Evolutionary conservation across 176 grass and related monocot species (phyloP), one percentile per base, ranked within the genome.

Genomic region (Tuctoria greenei): DNA sequence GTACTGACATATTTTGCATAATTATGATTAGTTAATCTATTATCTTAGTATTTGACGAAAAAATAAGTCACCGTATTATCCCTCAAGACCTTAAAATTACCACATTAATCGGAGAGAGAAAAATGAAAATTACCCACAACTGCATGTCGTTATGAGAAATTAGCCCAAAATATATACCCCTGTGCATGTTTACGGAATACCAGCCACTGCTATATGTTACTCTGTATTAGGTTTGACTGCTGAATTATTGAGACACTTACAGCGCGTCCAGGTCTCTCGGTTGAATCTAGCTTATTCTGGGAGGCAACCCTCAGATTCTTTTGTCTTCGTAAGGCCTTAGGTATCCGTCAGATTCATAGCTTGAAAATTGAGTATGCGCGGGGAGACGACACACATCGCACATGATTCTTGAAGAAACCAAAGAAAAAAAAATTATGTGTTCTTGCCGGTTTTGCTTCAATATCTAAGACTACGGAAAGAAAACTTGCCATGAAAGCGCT

Each of bases 351-450:
- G 64, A 7, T 46, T 68, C 11, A 16, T 21, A 16, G 26, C 6
- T 28, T 64, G 21, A 68, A 18, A 70, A 83, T 34, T 21, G 17
- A 51, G 81, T 51, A 18, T 17, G 5, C 4, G 1, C 26, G 25
- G 2, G 41, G 47, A 71, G 64, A 69, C 41, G 64, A 41, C 15
- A 20, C n/a, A n/a, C n/a, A n/a, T n/a, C n/a, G n/a, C n/a, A n/a
- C 40, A 50, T 41, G 42, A 17, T 27, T 26, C 26, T 13, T 42
- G 73, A 62, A 77, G 6, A 74, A 67, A 86, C 75, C 55, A 63
- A 37, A 54, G 63, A 81, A 43, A n/a, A n/a, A n/a, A n/a, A n/a
- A n/a, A n/a, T n/a, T n/a, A n/a, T n/a, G n/a, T n/a, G 49, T 10
- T 45, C 50, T 15, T 74, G 13, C 50, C 39, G 41, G 24, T 58